Percentiles rank a stretch among this genome's conserved stretches.
Evolutionary conservation across 2,329 filamentous ascomycete genomes (phyloP).

Genomic region (Massarina eburnea): DNA sequence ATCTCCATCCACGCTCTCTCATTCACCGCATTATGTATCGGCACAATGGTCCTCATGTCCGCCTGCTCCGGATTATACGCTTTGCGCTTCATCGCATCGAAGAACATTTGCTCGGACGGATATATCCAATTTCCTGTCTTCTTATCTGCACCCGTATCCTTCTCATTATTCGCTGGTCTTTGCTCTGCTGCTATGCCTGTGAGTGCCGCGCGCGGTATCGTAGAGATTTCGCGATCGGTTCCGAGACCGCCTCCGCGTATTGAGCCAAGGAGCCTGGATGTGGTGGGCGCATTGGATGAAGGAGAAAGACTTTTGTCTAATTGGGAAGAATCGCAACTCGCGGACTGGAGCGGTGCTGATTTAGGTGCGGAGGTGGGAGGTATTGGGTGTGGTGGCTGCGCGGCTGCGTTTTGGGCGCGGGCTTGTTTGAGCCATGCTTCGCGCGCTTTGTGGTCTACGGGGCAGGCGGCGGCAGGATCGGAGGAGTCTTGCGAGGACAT

Average conservation of each 20-base stretch:
- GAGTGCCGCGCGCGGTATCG: conserved; percentile 35
- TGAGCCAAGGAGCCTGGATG: conserved; percentile 26
- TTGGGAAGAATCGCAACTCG: conserved; percentile 43
- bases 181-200: conserved; percentile 34
- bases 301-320: conserved; percentile 30
- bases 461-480: conserved; percentile 58
- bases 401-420: conserved; percentile 47
- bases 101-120: conserved; percentile 96
- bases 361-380: conserved; percentile 28
- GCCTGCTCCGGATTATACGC: conserved; percentile 68
- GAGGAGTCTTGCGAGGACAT: conserved; percentile 38
- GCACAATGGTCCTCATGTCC: conserved; percentile 90
- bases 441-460: conserved; percentile 87
- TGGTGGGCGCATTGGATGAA: conserved; percentile 19
- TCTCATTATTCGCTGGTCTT: conserved; percentile 70
- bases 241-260: conserved; percentile 25
- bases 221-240: conserved; percentile 50
- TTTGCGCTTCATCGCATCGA: conserved; percentile 94
- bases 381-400: conserved; percentile 26
- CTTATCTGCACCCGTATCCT: conserved; percentile 66
- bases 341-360: conserved; percentile 18
- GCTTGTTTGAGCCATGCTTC: conserved; percentile 82
- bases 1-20: conserved; percentile 96
- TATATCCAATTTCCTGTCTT: conserved; percentile 92
- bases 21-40: conserved; percentile 98